Evolutionary conservation across 371 early-diverging fungal genomes (phyloP), one percentile per base, ranked within the genome.

Genomic region (Gilbertella persicaria): DNA sequence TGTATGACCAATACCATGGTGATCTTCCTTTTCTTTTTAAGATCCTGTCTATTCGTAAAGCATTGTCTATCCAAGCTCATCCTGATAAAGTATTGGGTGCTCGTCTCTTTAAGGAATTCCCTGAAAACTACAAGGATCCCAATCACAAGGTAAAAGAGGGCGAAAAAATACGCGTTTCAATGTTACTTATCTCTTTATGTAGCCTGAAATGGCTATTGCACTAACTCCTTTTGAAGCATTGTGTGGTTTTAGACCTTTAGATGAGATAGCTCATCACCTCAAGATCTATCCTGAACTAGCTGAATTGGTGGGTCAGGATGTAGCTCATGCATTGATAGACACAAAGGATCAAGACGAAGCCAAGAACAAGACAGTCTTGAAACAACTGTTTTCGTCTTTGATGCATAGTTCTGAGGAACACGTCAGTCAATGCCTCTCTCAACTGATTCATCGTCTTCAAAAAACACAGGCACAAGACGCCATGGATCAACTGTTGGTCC

Each of bases 141-240:
- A 78, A 78, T 35, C 79, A 78, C 37, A 78, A 78, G 67, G 78
- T 78, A 63, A 35, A 12, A 9, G 9, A 28, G 28, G 28, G 9
- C 4, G 5, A 28, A 5, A 9, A 9, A 9, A 28, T 28, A 20
- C 43, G 43, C 24, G 19, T 10, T 19, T 16, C 16, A 10, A 23
- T n/a, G 14, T 13, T 16, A 30, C 10, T 33, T 6, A 20, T 35
- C 9, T 16, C 7, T 4, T 37, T 36, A 19, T 49, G 14, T 60
- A 98, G 82, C 99, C 99, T 2, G 99, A 98, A 71, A 97, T 98
- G 97, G 92, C 98, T 3, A 75, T 98, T 49, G 99, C 97, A 9
- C 71, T 98, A 28, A 96, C 97, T 6, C 85, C 87, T 19, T 98
- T 98, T 66, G 94, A 96, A 71, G 96, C 95, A 0, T 79, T 98